These are phyloP conservation scores for Aspergillus panamensis DNA, from an alignment of 495 filamentous ascomycete genomes.

Conservation along the genomic window DNA sequence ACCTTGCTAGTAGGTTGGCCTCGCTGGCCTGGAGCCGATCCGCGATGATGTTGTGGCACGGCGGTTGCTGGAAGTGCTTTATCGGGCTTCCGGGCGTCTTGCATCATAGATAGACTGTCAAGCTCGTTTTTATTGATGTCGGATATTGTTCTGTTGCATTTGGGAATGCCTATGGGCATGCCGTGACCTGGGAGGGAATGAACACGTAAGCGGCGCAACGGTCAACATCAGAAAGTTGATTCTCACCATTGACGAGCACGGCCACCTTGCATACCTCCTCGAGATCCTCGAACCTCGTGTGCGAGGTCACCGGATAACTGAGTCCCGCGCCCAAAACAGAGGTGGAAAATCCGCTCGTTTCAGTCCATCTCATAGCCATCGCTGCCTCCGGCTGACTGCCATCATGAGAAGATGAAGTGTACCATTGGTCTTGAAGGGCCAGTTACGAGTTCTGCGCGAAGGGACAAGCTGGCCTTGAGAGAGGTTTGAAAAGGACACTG, in stretches of 20 bases:
- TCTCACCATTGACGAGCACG: conserved; percentile 53
- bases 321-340: conserved; percentile 54
- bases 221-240: conserved; percentile 41
- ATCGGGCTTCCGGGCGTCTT: conserved; percentile 35
- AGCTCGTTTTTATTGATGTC: conserved; percentile 83
- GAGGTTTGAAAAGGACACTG: no score
- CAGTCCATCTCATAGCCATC: conserved; percentile 51
- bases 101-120: conserved; percentile 64
- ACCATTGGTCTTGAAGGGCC: conserved; percentile 45
- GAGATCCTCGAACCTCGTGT: conserved; percentile 51
- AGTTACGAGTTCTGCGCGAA: conserved; percentile 44
- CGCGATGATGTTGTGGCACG: conserved; percentile 63
- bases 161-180: conserved; percentile 57
- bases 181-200: conserved; percentile 48
- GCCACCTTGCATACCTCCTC: conserved; percentile 46
- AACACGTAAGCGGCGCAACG: conserved; percentile 57
- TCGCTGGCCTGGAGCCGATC: conserved; percentile 75
- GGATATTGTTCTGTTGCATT: conserved; percentile 80
- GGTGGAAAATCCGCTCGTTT: conserved; percentile 39
- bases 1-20: conserved; percentile 61
- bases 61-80: conserved; percentile 49
- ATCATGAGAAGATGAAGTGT: conserved; percentile 42
- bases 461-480: conserved; percentile 46
- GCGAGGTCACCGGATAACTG: conserved; percentile 56
- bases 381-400: conserved; percentile 43